Evolutionary conservation across 2,329 filamentous ascomycete species (phyloP).

Genomic region (Fusarium pseudograminearum): DNA sequence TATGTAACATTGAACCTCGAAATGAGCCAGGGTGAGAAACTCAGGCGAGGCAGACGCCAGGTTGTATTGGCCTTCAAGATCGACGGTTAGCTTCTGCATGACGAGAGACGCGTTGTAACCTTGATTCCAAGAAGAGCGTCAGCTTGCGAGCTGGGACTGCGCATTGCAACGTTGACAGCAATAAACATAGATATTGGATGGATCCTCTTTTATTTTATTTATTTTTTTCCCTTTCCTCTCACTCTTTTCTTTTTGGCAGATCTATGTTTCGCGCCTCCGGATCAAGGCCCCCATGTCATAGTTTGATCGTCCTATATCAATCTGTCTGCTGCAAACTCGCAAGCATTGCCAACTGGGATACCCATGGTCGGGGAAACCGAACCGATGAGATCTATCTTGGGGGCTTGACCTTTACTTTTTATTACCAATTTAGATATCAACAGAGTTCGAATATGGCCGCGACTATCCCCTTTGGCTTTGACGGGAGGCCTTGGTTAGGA

Average conservation of each 20-base stretch:
- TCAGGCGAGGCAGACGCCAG: slow-evolving; percentile 27
- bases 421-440: neutral
- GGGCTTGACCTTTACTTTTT: neutral
- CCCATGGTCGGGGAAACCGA: slow-evolving; percentile 3
- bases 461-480: slow-evolving; percentile 2
- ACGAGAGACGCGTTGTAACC: slow-evolving; percentile 20
- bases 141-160: slow-evolving; percentile 29
- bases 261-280: slow-evolving; percentile 16
- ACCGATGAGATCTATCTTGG: neutral
- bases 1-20: slow-evolving; percentile 5
- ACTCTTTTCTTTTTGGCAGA: slow-evolving; percentile 10
- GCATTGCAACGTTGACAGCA: slow-evolving; percentile 21
- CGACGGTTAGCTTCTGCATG: neutral
- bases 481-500: slow-evolving; percentile 19
- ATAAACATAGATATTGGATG: slow-evolving; percentile 19
- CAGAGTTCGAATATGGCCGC: neutral
- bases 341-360: slow-evolving; percentile 19
- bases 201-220: slow-evolving; percentile 9
- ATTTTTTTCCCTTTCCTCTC: slow-evolving; percentile 7
- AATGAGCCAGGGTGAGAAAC: slow-evolving; percentile 35
- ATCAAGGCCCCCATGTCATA: slow-evolving; percentile 1
- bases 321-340: slow-evolving; percentile 11
- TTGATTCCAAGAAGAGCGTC: slow-evolving; percentile 15
- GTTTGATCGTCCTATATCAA: slow-evolving; percentile 29
- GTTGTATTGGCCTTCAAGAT: slow-evolving; percentile 10